A percentile compares a stretch with the other conserved stretches of the same genome.
Evolutionary conservation across 163 green algal species (phyloP).

Genomic region (Scenedesmus sp.): DNA sequence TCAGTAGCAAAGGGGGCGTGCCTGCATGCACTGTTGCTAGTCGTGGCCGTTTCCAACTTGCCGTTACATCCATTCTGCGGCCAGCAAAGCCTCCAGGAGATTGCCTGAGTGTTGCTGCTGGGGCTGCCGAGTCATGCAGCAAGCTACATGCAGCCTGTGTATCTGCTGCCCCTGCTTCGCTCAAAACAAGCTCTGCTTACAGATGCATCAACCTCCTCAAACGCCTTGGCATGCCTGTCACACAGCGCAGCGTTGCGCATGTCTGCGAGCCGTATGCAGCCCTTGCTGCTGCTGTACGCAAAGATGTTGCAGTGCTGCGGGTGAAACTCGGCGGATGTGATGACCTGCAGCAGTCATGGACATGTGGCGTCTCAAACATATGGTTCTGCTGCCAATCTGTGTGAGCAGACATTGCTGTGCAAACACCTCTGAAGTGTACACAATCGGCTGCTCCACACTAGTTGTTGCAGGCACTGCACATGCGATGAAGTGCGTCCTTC

Average conservation of each 20-base stretch:
- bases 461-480: too few species aligned
- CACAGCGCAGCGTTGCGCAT: slow-evolving; percentile 91
- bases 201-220: slow-evolving; percentile 47
- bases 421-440: too few species aligned
- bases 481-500: too few species aligned
- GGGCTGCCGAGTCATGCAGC: too few species aligned
- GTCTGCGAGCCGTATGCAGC: slow-evolving; percentile 95
- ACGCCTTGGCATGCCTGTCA: slow-evolving; percentile 78
- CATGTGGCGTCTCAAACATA: not conserved
- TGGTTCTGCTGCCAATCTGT: not conserved
- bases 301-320: slow-evolving; percentile 93
- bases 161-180: not conserved
- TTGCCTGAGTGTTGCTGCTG: not conserved
- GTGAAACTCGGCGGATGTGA: slow-evolving; percentile 98
- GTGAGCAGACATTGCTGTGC: too few species aligned
- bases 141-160: not conserved
- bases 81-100: too few species aligned
- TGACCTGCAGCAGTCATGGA: slow-evolving; percentile 76
- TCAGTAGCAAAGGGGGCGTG: too few species aligned
- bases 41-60: too few species aligned
- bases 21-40: not conserved
- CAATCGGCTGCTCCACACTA: too few species aligned
- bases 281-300: slow-evolving; percentile 96
- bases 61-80: not conserved
- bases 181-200: not conserved